A percentile compares a stretch with the other conserved stretches of the same genome.
Evolutionary conservation across 768 basidiomycete genomes (phyloP).

Genomic region (Suillus placidus): DNA sequence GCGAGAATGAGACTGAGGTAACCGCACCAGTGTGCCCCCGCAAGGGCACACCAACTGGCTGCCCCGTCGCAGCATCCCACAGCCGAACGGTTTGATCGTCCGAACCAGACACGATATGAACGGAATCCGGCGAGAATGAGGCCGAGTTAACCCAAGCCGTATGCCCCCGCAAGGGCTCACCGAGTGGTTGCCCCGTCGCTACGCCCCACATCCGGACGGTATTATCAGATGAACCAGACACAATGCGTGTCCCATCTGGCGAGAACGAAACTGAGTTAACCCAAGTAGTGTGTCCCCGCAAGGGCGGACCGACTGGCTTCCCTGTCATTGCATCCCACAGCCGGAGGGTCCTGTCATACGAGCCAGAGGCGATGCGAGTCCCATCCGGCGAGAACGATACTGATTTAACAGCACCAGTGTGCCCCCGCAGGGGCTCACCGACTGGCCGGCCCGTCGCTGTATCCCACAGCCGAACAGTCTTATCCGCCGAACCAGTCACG

Average conservation of each 20-base stretch:
- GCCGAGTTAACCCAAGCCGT: too few species aligned
- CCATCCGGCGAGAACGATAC: neutral
- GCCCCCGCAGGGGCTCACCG: neutral
- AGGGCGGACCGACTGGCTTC: neutral
- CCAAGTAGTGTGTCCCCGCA: neutral
- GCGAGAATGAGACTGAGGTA: slow-evolving; percentile 17
- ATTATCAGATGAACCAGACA: too few species aligned
- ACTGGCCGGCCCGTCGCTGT: neutral
- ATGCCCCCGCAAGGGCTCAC: too few species aligned
- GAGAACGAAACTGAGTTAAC: neutral
- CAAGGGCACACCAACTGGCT: slow-evolving; percentile 3
- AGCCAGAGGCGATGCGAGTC: neutral
- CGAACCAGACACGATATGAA: too few species aligned
- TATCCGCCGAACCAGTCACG: neutral
- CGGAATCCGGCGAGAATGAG: too few species aligned
- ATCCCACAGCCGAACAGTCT: neutral
- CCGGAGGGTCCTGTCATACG: neutral
- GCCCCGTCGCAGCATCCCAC: slow-evolving; percentile 15
- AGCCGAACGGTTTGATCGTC: slow-evolving; percentile 7
- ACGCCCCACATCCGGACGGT: too few species aligned
- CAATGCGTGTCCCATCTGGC: too few species aligned
- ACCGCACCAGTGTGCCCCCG: slow-evolving; percentile 14
- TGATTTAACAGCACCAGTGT: neutral
- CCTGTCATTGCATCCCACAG: neutral
- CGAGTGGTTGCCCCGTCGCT: too few species aligned